A percentile compares a stretch with the other conserved stretches of the same genome.
These are phyloP conservation scores for Acer yangbiense DNA, from an alignment of 345 rosid genomes.

Conservation along the genomic window DNA sequence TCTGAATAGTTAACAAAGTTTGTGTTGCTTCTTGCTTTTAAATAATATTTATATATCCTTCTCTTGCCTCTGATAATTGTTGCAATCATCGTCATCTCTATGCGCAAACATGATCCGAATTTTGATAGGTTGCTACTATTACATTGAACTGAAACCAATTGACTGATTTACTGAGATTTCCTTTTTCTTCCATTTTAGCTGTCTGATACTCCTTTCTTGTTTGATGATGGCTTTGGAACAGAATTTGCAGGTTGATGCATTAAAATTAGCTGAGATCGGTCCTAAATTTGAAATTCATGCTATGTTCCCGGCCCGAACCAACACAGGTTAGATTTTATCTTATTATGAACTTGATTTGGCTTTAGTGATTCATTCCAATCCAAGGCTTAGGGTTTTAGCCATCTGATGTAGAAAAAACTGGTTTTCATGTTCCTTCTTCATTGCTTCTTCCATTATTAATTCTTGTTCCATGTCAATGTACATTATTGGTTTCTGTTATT, in stretches of 20 bases:
- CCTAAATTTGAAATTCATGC: constrained; percentile 91
- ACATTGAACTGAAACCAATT: neutral
- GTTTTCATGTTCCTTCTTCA: neutral
- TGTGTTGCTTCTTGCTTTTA: neutral
- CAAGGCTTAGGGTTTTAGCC: neutral
- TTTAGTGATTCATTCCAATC: neutral
- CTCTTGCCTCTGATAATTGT: neutral
- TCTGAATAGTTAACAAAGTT: no score
- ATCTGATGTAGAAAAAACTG: neutral
- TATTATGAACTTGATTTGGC: neutral
- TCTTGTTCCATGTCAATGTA: neutral
- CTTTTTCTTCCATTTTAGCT: constrained; percentile 12
- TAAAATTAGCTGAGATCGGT: constrained; percentile 80
- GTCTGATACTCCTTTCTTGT: constrained; percentile 2
- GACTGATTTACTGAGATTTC: neutral
- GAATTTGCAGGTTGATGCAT: constrained; percentile 76
- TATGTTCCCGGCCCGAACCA: constrained; percentile 89
- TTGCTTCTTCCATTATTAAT: constrained; percentile 3
- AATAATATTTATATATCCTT: neutral
- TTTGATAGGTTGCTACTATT: neutral
- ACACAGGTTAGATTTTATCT: constrained; percentile 68
- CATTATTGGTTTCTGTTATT: neutral
- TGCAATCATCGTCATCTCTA: neutral
- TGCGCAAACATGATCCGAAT: neutral
- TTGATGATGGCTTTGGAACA: constrained; percentile 30